phyloP scores from a whole-genome alignment of 345 rosid species.

The Passiflora organensis region DNA sequence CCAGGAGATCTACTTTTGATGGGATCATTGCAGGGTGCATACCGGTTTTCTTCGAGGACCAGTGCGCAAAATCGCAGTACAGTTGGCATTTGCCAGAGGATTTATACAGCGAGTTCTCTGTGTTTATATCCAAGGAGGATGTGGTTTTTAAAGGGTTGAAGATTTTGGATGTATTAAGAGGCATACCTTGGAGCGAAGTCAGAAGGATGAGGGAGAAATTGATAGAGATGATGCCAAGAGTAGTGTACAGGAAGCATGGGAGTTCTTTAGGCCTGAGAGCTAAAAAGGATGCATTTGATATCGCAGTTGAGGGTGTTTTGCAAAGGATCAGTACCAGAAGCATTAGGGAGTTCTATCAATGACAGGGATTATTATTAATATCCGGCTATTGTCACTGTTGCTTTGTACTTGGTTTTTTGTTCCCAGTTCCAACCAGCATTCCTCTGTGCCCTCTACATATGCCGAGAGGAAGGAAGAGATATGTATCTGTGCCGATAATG shows the following conservation, averaged over 20 bases:
- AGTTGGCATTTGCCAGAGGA: conserved; percentile 68
- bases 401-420: not conserved
- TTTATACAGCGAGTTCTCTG: conserved; percentile 48
- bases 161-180: conserved; percentile 65
- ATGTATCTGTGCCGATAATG: not conserved
- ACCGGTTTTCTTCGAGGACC: conserved; percentile 89
- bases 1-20: conserved; percentile 76
- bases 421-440: not conserved
- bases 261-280: conserved; percentile 53
- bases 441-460: not conserved
- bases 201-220: conserved; percentile 66
- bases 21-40: conserved; percentile 81
- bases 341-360: conserved; percentile 10
- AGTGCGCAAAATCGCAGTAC: conserved; percentile 65
- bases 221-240: conserved; percentile 61
- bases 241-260: conserved; percentile 77
- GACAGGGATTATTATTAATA: conserved; percentile 5
- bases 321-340: conserved; percentile 50
- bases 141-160: conserved; percentile 64
- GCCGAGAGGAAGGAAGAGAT: conserved; percentile 1
- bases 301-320: conserved; percentile 66
- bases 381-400: conserved; percentile 10
- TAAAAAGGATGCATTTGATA: conserved; percentile 79
- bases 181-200: conserved; percentile 54
- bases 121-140: conserved; percentile 71